These are phyloP conservation scores for Posidonia oceanica DNA, from an alignment of 116 monocot species.

Conservation along the genomic window DNA sequence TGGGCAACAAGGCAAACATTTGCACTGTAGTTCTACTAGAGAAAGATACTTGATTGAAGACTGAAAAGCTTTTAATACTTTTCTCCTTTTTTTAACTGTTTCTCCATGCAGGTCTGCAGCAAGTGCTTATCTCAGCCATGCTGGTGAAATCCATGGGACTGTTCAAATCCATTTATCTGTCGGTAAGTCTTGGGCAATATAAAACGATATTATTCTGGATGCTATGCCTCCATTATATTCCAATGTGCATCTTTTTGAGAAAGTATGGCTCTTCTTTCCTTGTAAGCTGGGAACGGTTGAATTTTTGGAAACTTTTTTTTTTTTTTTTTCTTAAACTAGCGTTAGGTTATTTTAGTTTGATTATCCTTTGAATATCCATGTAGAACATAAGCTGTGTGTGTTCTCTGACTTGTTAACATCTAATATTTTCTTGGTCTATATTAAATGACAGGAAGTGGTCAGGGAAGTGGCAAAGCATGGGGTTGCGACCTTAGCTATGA, in stretches of 20 bases:
- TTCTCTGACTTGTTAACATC: not conserved
- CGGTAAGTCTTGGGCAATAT: conserved; percentile 34
- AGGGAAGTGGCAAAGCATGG: conserved; percentile 73
- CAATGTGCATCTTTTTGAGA: not conserved
- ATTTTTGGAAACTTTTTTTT: conserved; percentile 3
- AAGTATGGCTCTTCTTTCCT: not conserved
- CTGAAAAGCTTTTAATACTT: too few relatives aligned
- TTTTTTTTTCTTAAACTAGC: not conserved
- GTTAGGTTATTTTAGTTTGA: not conserved
- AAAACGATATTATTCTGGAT: too few relatives aligned
- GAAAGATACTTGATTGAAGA: too few relatives aligned
- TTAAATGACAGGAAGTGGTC: conserved; percentile 34
- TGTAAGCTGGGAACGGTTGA: not conserved
- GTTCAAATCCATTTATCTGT: conserved; percentile 68
- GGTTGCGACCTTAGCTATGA: conserved; percentile 97
- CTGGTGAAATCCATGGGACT: conserved; percentile 81
- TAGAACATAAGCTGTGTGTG: not conserved
- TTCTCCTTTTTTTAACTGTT: not conserved
- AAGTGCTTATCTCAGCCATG: conserved; percentile 62
- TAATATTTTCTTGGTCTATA: not conserved
- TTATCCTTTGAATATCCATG: not conserved
- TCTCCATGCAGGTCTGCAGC: conserved; percentile 41
- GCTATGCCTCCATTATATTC: too few relatives aligned
- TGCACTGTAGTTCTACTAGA: too few relatives aligned
- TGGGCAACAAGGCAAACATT: too few relatives aligned